Evolutionary conservation across 2,329 filamentous ascomycete species (phyloP), one percentile per base, ranked within the genome.

Genomic region (Diaporthe humulicola): DNA sequence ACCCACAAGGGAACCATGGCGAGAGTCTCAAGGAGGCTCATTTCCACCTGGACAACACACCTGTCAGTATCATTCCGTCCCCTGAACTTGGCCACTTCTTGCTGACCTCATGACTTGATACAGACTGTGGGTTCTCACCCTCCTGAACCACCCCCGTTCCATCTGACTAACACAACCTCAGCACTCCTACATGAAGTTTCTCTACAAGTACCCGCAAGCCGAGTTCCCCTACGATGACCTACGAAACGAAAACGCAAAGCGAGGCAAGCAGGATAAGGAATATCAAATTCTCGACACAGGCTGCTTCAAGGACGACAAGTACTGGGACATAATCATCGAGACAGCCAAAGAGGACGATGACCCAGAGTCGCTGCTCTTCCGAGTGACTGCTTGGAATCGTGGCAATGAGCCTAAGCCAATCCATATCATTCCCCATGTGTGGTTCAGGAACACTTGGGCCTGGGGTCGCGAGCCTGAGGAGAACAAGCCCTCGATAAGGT

Each of bases 181-280:
- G 94, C 96, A 98, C 85, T 98, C 96, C 38, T 98, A 98, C 87
- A 98, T 98, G 96, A 98, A 98, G 84, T 97, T 93, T 81, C 92
- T 98, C 78, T 98, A 98, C 90, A 98, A 98, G 85, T 97, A 98
- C 80, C 97, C 97, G 0, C 96, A 98, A 85, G 90, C 90, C 80
- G 92, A 93, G 77, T 98, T 98, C 81, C 97, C 96, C 3, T 98
- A 98, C 87, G 90, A 98, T 83, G 92, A 98, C 78, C 88, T 98
- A 61, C 87, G 97, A 78, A 88, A 94, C 77, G 95, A 97, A 81
- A 98, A 98, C 82, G 95, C 92, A 57, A 90, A 88, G 78, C 91
- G 96, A 77, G 89, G 90, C 73, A 94, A 93, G 83, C 83, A 92
- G 79, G 96, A 98, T 77, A 90, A 90, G 64, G 96, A 98, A 82